Evolutionary conservation across 306 rosid genomes (phyloP), one percentile per base, ranked within the genome.

Genomic region (Fragaria nilgerrensis): DNA sequence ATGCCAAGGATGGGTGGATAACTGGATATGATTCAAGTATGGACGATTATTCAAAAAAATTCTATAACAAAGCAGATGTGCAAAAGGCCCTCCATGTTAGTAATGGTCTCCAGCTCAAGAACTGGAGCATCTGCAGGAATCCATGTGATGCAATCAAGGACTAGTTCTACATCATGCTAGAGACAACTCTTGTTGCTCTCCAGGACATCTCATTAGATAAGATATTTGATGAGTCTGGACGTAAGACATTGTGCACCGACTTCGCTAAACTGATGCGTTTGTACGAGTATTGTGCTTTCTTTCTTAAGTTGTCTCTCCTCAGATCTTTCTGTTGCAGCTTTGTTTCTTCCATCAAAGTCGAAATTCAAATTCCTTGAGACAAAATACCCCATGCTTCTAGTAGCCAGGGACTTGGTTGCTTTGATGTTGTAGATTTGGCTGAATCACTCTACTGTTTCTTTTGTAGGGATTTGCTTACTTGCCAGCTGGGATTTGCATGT

Each of bases 191-290:
- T 61, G 97, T 96, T 22, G 91, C 99, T 25, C 84, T 96, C n/a
- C 99, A 91, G 84, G 99, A 96, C 88, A 91, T 96, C 83, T 88
- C 99, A 44, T 83, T 96, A 78, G 98, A 96, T 67, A 96, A 88
- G 84, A 92, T 92, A 43, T 96, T 92, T 11, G 98, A 96, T 0
- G 99, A 92, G 79, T 47, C 91, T 2, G 98, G 99, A 15, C 97
- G 96, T 68, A 91, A 89, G 80, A 86, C 98, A 2, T 76, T 96
- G 86, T 86, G 77, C 65, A 16, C 91, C 1, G 98, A 92, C 77
- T 96, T 91, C 56, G 85, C 96, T 55, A 96, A 96, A 87, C 87
- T 96, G 71, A 92, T 92, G 99, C 91, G 77, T 68, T 49, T 63
- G 1, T 20, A 5, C 45, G 1, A 11, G 15, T 27, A 10, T 13